Evolutionary conservation across 2,329 filamentous ascomycete species (phyloP), one percentile per base, ranked within the genome.

Genomic region (Colletotrichum aenigma): DNA sequence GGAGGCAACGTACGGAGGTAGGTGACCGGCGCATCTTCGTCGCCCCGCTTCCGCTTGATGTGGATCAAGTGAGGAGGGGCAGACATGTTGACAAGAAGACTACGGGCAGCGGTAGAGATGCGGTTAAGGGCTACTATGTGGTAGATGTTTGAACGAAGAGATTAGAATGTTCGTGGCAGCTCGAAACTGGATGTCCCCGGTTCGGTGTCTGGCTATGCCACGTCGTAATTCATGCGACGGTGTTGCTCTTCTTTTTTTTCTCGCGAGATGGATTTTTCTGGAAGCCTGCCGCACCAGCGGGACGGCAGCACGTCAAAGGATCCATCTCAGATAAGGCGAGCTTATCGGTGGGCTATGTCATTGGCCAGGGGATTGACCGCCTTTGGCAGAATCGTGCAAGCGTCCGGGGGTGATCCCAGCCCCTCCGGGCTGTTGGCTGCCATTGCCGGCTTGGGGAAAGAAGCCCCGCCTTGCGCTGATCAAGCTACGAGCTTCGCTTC

Each of bases 41-140:
- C 89, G 66, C 87, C 88, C 55, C 89, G 88, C 84, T 92, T 92
- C 80, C 91, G 90, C 86, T 92, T 92, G 78, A 92, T 88, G 73
- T 89, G 88, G 82, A 92, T 92, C 65, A 90, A 84, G 76, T 91
- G 88, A 30, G 90, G 90, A 28, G 90, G 91, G 6, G 91, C 84
- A 65, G 90, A 90, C 90, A 92, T 92, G 70, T 62, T 70, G 77
- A 32, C 18, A 48, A 55, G 48, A 30, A 34, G 21, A 30, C 26
- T 38, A 64, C 21, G 28, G 24, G 61, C 58, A 26, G 32, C 52
- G 16, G 32, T 55, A 16, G 55, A 61, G 61, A 68, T 66, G 13
- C 28, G 21, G 55, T 24, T 55, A 24, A 13, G 48, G 24, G 36
- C 12, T 69, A 48, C 12, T 61, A 52, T 48, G 9, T 36, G 48